These are phyloP conservation scores for Phytophthora niederhauseri DNA, from an alignment of 352 stramenopile species.

Conservation along the genomic window DNA sequence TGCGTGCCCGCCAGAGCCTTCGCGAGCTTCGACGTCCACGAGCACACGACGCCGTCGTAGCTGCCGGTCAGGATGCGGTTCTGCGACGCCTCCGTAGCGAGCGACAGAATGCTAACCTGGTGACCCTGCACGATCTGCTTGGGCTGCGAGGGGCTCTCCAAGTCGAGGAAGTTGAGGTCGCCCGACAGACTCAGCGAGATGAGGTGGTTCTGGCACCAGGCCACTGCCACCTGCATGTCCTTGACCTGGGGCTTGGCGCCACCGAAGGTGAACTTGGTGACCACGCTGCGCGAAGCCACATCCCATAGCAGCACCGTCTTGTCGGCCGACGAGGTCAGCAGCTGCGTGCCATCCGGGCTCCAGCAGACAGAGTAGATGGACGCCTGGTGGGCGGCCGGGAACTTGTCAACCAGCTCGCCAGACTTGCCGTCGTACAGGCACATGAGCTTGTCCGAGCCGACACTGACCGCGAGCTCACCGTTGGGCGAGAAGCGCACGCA, in stretches of 20 bases:
- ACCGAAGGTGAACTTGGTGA: conserved; percentile 83
- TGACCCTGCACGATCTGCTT: conserved; percentile 91
- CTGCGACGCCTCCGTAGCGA: conserved; percentile 78
- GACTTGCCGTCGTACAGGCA: conserved; percentile 95
- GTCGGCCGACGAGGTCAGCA: conserved; percentile 96
- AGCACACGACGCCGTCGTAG: conserved; percentile 94
- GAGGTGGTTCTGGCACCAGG: conserved; percentile 78
- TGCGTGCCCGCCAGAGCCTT: conserved; percentile 45
- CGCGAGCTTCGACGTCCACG: conserved; percentile 83
- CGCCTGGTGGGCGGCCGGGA: conserved; percentile 82
- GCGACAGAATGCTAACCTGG: conserved; percentile 90
- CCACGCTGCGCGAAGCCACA: conserved; percentile 68
- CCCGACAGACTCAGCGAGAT: conserved; percentile 85
- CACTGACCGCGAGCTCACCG: conserved; percentile 91
- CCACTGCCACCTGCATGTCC: conserved; percentile 84
- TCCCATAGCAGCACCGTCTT: conserved; percentile 96
- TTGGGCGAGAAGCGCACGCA: conserved; percentile 94
- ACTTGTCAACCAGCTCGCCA: conserved; percentile 84
- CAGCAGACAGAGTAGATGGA: conserved; percentile 97
- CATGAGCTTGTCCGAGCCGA: conserved; percentile 96
- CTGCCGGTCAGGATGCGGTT: conserved; percentile 92
- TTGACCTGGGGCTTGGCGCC: conserved; percentile 69
- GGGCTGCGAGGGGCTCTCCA: conserved; percentile 65
- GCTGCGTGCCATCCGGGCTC: conserved; percentile 88
- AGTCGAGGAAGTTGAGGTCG: conserved; percentile 85